A percentile compares a stretch with the other conserved stretches of the same genome.
These are phyloP conservation scores for Clonostachys rhizophaga DNA, from an alignment of 2,329 filamentous ascomycete genomes.

Conservation along the genomic window DNA sequence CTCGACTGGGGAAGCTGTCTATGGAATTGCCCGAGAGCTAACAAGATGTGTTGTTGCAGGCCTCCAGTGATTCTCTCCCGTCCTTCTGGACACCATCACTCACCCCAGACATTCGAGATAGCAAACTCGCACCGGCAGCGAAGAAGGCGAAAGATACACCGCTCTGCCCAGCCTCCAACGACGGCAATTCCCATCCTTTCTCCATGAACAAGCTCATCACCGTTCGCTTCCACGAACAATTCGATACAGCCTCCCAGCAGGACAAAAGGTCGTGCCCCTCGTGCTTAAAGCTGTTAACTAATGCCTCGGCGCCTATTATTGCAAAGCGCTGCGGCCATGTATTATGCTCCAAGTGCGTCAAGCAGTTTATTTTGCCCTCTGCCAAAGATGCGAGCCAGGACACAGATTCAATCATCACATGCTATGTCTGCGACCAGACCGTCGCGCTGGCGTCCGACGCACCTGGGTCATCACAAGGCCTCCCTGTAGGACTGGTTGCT, in stretches of 20 bases:
- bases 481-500: slow-evolving; percentile 70
- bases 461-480: slow-evolving; percentile 42
- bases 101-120: slow-evolving; percentile 51
- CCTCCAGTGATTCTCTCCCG: slow-evolving; percentile 64
- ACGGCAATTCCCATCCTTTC: slow-evolving; percentile 64
- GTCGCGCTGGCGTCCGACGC: slow-evolving; percentile 50
- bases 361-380: slow-evolving; percentile 70
- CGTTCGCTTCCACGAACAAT: slow-evolving; percentile 73
- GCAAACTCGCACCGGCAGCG: slow-evolving; percentile 47
- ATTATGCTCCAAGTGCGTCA: slow-evolving; percentile 77
- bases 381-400: slow-evolving; percentile 28
- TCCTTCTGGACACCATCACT: slow-evolving; percentile 93
- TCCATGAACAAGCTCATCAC: slow-evolving; percentile 74
- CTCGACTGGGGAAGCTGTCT: background rate
- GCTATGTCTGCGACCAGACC: slow-evolving; percentile 84
- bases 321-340: slow-evolving; percentile 90
- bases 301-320: slow-evolving; percentile 76
- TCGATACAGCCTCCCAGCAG: slow-evolving; percentile 38
- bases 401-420: slow-evolving; percentile 44
- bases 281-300: slow-evolving; percentile 78
- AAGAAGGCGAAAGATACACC: slow-evolving; percentile 64
- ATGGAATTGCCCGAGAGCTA: background rate
- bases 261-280: slow-evolving; percentile 64
- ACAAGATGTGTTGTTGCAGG: slow-evolving; percentile 23
- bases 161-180: slow-evolving; percentile 70